Conservation (phyloP, 2,329 filamentous ascomycete species). For the Cercospora berteroae region DNA sequence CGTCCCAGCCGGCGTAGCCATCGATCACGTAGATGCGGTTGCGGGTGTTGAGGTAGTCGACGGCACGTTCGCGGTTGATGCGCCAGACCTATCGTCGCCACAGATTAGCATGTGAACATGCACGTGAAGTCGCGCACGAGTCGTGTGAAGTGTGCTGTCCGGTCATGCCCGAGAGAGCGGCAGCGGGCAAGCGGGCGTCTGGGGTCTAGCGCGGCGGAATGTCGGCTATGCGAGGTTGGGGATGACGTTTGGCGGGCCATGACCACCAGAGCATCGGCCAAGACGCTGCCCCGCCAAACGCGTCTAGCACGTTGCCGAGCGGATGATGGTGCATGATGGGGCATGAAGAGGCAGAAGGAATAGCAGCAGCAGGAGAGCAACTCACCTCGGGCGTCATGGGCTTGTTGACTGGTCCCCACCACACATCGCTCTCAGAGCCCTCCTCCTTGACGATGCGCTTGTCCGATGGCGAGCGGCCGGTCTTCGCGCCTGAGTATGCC, state of each 20-base stretch:
- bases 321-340: neutral
- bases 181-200: constrained; percentile 18
- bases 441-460: constrained; percentile 96
- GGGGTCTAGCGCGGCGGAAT: neutral
- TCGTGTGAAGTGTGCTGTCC: constrained; percentile 7
- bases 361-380: constrained; percentile 23
- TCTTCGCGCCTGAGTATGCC: constrained; percentile 97
- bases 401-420: constrained; percentile 99
- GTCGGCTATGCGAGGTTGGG: constrained; percentile 16
- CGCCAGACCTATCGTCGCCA: constrained; percentile 78
- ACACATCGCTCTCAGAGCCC: constrained; percentile 84
- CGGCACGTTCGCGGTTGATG: constrained; percentile 97
- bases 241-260: constrained; percentile 10
- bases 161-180: constrained; percentile 33
- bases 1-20: constrained; percentile 96
- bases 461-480: constrained; percentile 91
- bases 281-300: constrained; percentile 17
- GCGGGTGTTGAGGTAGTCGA: constrained; percentile 98
- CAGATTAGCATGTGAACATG: neutral
- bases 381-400: constrained; percentile 95
- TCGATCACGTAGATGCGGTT: constrained; percentile 99
- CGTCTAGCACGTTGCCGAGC: constrained; percentile 2
- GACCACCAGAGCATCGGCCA: neutral
- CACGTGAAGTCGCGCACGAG: neutral
- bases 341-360: neutral